Evolutionary conservation across 2,329 filamentous ascomycete species (phyloP), one percentile per base, ranked within the genome.

Genomic region (Cordyceps javanica): DNA sequence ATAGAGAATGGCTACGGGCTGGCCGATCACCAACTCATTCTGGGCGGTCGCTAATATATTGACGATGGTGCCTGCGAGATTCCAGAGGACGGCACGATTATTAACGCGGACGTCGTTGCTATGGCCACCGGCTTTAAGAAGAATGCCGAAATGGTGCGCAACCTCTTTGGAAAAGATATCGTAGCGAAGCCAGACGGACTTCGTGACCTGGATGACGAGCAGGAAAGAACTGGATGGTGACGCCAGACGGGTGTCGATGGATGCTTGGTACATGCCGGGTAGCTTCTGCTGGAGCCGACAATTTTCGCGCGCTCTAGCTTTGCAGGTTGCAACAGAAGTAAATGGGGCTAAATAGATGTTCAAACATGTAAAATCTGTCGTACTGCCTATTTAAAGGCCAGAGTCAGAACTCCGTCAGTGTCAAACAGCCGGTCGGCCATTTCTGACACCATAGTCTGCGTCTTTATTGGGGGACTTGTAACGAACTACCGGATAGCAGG

Each of bases 91-190:
- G 74, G 73, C 0, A 63, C 65, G 0, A 65, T 68, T 50, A 41
- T 76, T 8, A 68, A 72, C 2, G 72, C 73, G 1, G 75, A 78
- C 57, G 65, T 74, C 5, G 68, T 77, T 0, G 73, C 77, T 3
- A 59, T 76, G 14, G 75, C 74, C 0, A 77, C 75, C 0, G 75
- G 75, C 0, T 77, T 70, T 59, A 68, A 74, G 9, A 72, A 72
- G 41, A 75, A 75, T 68, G 61, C 67, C 11, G 69, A 65, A 5
- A 70, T 64, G 7, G 64, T 70, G 1, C 60, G 67, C 48, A 70
- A 71, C 55, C 57, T 72, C 0, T 59, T 77, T 21, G 75, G 75
- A 0, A 59, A 70, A 11, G 65, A 70, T n/a, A 62, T 75, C n/a
- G 70, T 70, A 1, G 64, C 70, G 25, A 62, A 64, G 28, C 62